Conservation (phyloP, 148 eudicot genomes). For the Camellia japonica region DNA sequence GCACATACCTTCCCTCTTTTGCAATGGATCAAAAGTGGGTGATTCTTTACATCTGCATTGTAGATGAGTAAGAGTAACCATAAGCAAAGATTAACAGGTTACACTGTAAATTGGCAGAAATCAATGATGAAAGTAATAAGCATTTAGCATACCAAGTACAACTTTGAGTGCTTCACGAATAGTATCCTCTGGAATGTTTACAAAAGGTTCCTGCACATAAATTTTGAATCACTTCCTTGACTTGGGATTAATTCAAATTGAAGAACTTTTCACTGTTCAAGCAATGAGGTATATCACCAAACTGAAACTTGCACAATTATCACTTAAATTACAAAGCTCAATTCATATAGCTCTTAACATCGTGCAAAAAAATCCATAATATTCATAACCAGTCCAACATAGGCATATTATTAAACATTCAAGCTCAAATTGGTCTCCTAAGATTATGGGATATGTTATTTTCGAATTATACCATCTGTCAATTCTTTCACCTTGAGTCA, state of each 20-base stretch:
- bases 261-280: background rate
- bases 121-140: background rate
- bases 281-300: background rate
- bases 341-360: background rate
- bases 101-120: background rate
- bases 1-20: constrained; percentile 83
- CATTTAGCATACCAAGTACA: constrained; percentile 46
- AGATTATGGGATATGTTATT: background rate
- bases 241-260: background rate
- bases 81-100: background rate
- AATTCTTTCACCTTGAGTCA: background rate
- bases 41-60: constrained; percentile 66
- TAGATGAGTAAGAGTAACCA: background rate
- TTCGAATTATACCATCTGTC: background rate
- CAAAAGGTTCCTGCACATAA: constrained; percentile 74
- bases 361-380: background rate
- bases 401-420: background rate
- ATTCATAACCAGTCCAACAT: background rate
- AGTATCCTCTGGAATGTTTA: constrained; percentile 73
- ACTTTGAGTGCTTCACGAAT: constrained; percentile 78
- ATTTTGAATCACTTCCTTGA: background rate
- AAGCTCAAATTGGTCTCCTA: background rate
- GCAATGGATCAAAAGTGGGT: constrained; percentile 87
- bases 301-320: background rate
- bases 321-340: background rate